Evolutionary conservation across 176 grass and related monocot genomes (phyloP).

Genomic region (Ensete ventricosum): DNA sequence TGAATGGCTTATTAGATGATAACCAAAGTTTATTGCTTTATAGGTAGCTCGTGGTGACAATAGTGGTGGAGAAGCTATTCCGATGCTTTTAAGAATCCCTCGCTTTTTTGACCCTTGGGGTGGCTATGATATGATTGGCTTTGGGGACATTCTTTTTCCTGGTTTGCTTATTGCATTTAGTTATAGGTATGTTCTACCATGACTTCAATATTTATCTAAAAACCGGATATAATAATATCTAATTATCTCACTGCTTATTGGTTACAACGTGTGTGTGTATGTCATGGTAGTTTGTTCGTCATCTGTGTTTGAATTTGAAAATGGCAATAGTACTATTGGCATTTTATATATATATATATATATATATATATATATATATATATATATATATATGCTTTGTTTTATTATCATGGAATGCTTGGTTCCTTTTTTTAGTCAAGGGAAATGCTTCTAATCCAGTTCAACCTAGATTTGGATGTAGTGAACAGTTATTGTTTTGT

Average conservation of each 20-base stretch:
- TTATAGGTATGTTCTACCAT: slow-evolving; percentile 46
- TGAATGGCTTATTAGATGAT: neutral
- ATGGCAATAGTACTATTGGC: no score
- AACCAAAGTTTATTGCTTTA: slow-evolving; percentile 10
- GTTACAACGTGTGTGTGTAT: neutral
- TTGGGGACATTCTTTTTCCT: slow-evolving; percentile 95
- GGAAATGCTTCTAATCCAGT: no score
- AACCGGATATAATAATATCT: slow-evolving; percentile 1
- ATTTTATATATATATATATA: no score
- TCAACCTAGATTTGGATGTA: no score
- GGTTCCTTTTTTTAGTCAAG: no score
- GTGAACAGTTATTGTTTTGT: no score
- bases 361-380: no score
- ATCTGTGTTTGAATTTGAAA: no score
- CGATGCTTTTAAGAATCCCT: slow-evolving; percentile 88
- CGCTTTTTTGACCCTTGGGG: slow-evolving; percentile 99
- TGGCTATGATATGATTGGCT: slow-evolving; percentile 99
- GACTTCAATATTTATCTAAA: slow-evolving; percentile 9
- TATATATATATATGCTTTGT: no score
- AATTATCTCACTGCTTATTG: neutral
- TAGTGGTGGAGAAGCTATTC: slow-evolving; percentile 78
- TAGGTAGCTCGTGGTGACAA: slow-evolving; percentile 87
- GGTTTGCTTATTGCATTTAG: slow-evolving; percentile 93
- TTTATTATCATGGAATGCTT: no score
- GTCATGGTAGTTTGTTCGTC: no score